phyloP scores from a whole-genome alignment of 768 basidiomycete genomes.

The Mycena kentingensis region DNA sequence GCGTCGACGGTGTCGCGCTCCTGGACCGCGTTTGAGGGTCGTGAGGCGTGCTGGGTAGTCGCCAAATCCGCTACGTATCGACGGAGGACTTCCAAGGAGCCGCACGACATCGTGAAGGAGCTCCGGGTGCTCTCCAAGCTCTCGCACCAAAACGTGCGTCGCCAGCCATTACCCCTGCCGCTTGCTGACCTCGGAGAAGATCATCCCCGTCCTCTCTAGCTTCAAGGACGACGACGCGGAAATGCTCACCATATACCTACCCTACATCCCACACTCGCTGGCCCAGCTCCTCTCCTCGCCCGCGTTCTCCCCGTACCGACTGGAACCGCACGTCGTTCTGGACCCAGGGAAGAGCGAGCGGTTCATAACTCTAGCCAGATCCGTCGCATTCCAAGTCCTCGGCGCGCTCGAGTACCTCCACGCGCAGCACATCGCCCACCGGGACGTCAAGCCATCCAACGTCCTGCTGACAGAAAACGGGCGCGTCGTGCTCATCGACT shows the following conservation, averaged over 20 bases:
- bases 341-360: constrained; percentile 28
- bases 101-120: constrained; percentile 73
- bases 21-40: constrained; percentile 34
- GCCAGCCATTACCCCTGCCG: neutral
- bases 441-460: constrained; percentile 87
- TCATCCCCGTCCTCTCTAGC: constrained; percentile 54
- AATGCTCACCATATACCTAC: constrained; percentile 66
- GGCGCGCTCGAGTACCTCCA: constrained; percentile 73
- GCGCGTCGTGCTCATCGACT: constrained; percentile 76
- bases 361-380: constrained; percentile 57
- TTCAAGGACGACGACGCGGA: constrained; percentile 39
- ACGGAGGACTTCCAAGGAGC: constrained; percentile 52
- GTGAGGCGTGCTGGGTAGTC: constrained; percentile 44
- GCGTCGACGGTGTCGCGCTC: constrained; percentile 46
- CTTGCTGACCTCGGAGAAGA: constrained; percentile 38
- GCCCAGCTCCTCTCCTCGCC: constrained; percentile 52
- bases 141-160: constrained; percentile 56
- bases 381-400: constrained; percentile 69
- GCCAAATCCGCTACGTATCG: constrained; percentile 55
- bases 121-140: constrained; percentile 48
- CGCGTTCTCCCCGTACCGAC: constrained; percentile 46
- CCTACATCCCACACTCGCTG: constrained; percentile 60
- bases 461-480: constrained; percentile 66
- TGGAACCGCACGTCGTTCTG: constrained; percentile 25
- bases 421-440: constrained; percentile 63